These are phyloP conservation scores for Mortierella sp. DNA, from an alignment of 371 early-diverging fungal species.

Conservation along the genomic window DNA sequence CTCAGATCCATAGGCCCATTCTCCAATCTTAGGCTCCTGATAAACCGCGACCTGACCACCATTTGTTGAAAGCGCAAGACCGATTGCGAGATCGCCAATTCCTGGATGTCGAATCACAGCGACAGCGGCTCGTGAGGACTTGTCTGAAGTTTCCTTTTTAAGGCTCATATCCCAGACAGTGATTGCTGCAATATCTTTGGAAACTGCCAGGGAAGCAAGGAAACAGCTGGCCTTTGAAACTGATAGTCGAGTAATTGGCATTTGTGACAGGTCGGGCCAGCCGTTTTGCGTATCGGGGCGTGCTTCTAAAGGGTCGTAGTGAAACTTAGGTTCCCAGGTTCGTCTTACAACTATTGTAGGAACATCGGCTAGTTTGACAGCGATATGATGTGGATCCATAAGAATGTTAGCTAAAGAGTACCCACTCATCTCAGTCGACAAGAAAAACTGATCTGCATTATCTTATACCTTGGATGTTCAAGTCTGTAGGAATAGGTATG, in stretches of 20 bases:
- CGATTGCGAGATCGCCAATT: slow-evolving; percentile 29
- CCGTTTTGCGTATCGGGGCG: not conserved
- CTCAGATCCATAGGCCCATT: slow-evolving; percentile 31
- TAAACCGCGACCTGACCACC: slow-evolving; percentile 48
- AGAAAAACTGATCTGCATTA: too few relatives aligned
- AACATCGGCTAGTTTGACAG: not conserved
- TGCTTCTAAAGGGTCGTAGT: slow-evolving; percentile 15
- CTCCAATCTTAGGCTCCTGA: slow-evolving; percentile 48
- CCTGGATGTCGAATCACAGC: slow-evolving; percentile 19
- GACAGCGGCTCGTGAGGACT: slow-evolving; percentile 2
- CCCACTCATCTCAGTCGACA: too few relatives aligned
- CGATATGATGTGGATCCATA: not conserved
- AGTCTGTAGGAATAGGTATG: slow-evolving; percentile 5
- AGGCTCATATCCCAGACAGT: slow-evolving; percentile 36
- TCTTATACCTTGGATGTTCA: slow-evolving; percentile 14
- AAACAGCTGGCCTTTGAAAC: slow-evolving; percentile 20
- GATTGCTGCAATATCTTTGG: slow-evolving; percentile 16
- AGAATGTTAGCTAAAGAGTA: not conserved
- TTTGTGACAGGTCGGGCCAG: slow-evolving; percentile 4
- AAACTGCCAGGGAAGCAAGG: slow-evolving; percentile 29
- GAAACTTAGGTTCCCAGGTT: slow-evolving; percentile 6
- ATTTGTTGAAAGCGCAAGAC: slow-evolving; percentile 25
- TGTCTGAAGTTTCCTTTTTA: slow-evolving; percentile 1
- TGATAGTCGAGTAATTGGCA: slow-evolving; percentile 24
- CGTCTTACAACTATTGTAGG: not conserved